Base-by-base conservation (phyloP, 2,329 filamentous ascomycete genomes). In the Colletotrichum aenigma region DNA sequence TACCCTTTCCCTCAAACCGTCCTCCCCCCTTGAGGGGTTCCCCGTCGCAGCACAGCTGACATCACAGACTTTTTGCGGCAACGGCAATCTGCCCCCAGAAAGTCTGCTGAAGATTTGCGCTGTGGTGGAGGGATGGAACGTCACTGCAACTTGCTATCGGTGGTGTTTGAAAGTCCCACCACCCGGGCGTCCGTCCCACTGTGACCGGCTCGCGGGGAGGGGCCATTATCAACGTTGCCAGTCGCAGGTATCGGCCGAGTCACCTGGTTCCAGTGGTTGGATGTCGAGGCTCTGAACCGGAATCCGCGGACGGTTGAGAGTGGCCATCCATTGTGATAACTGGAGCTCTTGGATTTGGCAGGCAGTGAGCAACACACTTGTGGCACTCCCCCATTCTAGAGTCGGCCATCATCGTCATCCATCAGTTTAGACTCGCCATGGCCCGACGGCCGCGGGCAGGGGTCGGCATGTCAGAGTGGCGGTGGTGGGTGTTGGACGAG, bases 61-160 rank as follows among this genome's bases (percentile, higher is more conserved):
- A 77, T 77, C 74, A 74, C 76, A 65, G 36, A 74, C 73, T 30
- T 60, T 62, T 34, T 68, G 58, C 64, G 48, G 26, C 18, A 34
- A 28, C 52, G 66, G 75, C 62, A 55, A 18, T 36, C 34, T 34
- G n/a, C 66, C 52, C 26, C 48, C 43, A 67, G 43, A 28, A 70
- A 73, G 64, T 73, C 70, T 70, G 66, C 65, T 66, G 69, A 70
- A 69, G 73, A 65, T 43, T 77, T 65, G 58, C 18, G 38, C 61
- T 30, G 75, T 43, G 60, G 62, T 71, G 76, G 75, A 76, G 76
- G 74, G 65, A 77, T 77, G 76, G 70, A 77, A 77, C 76, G 76
- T 77, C 74, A 77, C 76, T 75, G 43, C 43, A 52, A 52, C 43
- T 52, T 52, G 71, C 65, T 71, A 75, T 76, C 74, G 67, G 58